Evolutionary conservation across 2,329 filamentous ascomycete genomes (phyloP), one percentile per base, ranked within the genome.

Genomic region (Ilyonectria sp.): DNA sequence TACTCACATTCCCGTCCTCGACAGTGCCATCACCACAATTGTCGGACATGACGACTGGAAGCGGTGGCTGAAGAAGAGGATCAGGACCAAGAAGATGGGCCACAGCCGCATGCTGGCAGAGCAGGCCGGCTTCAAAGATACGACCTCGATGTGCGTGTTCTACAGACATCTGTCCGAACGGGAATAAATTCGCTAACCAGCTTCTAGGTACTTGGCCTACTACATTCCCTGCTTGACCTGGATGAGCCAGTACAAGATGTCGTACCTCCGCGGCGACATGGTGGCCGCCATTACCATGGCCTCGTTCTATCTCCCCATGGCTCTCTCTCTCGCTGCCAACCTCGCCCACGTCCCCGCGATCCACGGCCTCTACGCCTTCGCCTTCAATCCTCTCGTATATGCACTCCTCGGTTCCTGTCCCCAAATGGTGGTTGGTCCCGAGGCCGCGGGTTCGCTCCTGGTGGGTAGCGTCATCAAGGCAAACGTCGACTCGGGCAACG

Each of bases 291-390:
- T 98, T 69, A 98, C 96, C n/a, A 92, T 99, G 84, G 94, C 95
- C n/a, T 97, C 95, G 29, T 96, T 99, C 83, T 99, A 99, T 80
- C 92, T 99, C 43, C 96, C 96, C 58, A 98, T 99, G 95, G 93
- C 94, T 0, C 88, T 99, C 15, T 98, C 96, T 0, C 92, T 97
- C 71, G 94, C 96, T 62, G 91, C 94, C 46, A 98, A 98, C 77
- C 90, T 99, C 47, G 94, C 93, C 6, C 96, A 98, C 78, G 90
- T 98, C 2, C 94, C 95, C 9, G 93, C 96, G 0, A 95, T 98
- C 75, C 95, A 97, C 77, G 96, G 96, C 1, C 87, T 99, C 4
- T 99, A 98, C 82, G 90, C 93, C 17, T 98, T 98, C 79, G 93
- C 97, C 69, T 94, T 98, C 83, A 95, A 95, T 66, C 96, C 96